Conservation (phyloP, 192 early-diverging fungal genomes). For the Backusella luteola region DNA sequence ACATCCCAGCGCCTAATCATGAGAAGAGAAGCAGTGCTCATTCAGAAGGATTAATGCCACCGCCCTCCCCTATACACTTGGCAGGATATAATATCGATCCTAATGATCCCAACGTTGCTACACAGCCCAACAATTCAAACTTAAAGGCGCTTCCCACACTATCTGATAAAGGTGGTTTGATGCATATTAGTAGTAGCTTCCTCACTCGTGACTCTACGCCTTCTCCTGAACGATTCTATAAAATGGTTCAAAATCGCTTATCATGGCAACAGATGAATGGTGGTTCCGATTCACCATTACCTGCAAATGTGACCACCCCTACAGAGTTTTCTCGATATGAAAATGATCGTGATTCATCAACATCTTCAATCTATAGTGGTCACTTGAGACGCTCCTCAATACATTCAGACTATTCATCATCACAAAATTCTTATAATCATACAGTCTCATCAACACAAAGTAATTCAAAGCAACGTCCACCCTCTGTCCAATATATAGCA, state of each 20-base stretch:
- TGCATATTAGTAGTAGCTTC: background rate
- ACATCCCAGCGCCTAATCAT: background rate
- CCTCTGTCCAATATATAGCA: conserved; percentile 12
- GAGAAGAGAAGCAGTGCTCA: background rate
- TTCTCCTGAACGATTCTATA: conserved; percentile 35
- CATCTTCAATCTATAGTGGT: conserved; percentile 34
- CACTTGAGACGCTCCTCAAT: conserved; percentile 34
- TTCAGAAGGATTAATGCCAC: conserved; percentile 6
- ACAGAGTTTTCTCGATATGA: conserved; percentile 29
- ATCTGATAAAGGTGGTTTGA: conserved; percentile 8
- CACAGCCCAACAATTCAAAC: background rate
- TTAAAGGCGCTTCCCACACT: background rate
- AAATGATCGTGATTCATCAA: conserved; percentile 34
- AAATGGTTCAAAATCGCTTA: conserved; percentile 36
- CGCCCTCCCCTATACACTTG: background rate
- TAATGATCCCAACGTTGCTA: background rate
- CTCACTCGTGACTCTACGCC: conserved; percentile 25
- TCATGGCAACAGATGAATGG: conserved; percentile 26
- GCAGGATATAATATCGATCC: background rate
- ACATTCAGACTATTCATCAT: conserved; percentile 31
- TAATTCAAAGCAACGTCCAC: conserved; percentile 16
- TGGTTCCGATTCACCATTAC: conserved; percentile 21
- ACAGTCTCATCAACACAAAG: background rate
- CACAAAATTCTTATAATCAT: conserved; percentile 13
- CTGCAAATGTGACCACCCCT: conserved; percentile 22